Evolutionary conservation across 2,329 filamentous ascomycete species (phyloP), one percentile per base, ranked within the genome.

Genomic region (Hymenotorrendiella dingleyae): DNA sequence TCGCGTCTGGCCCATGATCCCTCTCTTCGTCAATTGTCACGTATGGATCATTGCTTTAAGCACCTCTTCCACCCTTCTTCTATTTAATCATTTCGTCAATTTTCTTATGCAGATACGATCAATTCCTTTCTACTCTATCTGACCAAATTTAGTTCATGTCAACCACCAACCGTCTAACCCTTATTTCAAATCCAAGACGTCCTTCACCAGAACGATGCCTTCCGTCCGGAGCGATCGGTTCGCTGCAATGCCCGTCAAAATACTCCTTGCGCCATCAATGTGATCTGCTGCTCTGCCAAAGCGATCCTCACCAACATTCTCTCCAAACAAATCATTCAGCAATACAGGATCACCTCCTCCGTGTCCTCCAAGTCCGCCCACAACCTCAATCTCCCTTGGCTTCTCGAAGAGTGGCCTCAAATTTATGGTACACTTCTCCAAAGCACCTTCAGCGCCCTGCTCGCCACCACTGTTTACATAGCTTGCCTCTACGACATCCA

Each of bases 401-500:
- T 76, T 74, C 53, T 73, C 70, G 43, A 81, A 78, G 28, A 80
- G 49, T 9, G 69, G 73, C 40, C 74, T 61, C 20, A 82, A 53
- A 5, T 71, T 57, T 22, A 79, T 68, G 2, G 65, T 65, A 33
- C 68, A 64, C 34, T 58, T 64, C 54, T 78, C 74, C 7, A 78
- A 59, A 0, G 70, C 70, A 0, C 75, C 76, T 51, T 79, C 74
- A 0, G 66, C 56, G 2, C 69, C 66, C 56, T 79, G 76, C 22
- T 78, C 74, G 0, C 76, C 76, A 0, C 76, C 76, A 1, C 74
- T 73, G 55, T 78, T 80, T 28, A 77, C 73, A 50, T 81, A 81
- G 50, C 72, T 74, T 45, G 74, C 75, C 59, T 82, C 78, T 0
- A 81, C 73, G 0, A 82, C 74, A 53, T 81, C 75, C 43, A 79